A percentile compares a stretch with the other conserved stretches of the same genome.
These are phyloP conservation scores for Coemansia sp. DNA, from an alignment of 371 early-diverging fungal species.

Conservation along the genomic window DNA sequence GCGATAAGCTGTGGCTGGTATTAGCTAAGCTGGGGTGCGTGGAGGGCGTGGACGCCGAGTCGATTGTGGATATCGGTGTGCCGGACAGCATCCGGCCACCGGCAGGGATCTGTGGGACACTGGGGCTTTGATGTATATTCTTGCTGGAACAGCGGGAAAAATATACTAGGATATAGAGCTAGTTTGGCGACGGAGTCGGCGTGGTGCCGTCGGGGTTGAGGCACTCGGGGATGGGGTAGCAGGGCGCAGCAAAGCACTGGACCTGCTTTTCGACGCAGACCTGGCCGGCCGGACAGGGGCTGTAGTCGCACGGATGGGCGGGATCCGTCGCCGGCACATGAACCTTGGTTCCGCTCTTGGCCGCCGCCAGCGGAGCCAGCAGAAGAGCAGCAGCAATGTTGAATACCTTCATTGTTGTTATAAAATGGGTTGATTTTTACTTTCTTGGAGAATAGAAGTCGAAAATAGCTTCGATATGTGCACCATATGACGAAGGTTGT, in stretches of 20 bases:
- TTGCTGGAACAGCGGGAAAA: background rate
- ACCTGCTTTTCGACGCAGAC: slow-evolving; percentile 15
- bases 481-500: background rate
- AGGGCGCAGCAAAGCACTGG: slow-evolving; percentile 24
- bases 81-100: slow-evolving; percentile 4
- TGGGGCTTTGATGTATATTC: slow-evolving; percentile 10
- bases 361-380: background rate
- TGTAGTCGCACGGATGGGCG: slow-evolving; percentile 11
- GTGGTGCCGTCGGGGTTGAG: background rate
- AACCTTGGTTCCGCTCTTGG: slow-evolving; percentile 12
- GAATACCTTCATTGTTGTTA: background rate
- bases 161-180: background rate
- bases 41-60: background rate
- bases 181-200: too few relatives aligned
- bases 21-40: slow-evolving; percentile 21
- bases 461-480: too few relatives aligned
- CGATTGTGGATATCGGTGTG: slow-evolving; percentile 18
- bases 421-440: too few relatives aligned
- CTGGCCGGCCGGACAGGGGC: slow-evolving; percentile 5
- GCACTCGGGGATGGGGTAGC: slow-evolving; percentile 18
- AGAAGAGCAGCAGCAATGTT: background rate
- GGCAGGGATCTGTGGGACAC: slow-evolving; percentile 13
- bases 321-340: slow-evolving; percentile 12
- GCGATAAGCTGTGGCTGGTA: slow-evolving; percentile 41
- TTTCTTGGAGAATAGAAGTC: too few relatives aligned